phyloP scores from a whole-genome alignment of 1,139 yeast genomes.

The Insectozyma bohioensis region DNA sequence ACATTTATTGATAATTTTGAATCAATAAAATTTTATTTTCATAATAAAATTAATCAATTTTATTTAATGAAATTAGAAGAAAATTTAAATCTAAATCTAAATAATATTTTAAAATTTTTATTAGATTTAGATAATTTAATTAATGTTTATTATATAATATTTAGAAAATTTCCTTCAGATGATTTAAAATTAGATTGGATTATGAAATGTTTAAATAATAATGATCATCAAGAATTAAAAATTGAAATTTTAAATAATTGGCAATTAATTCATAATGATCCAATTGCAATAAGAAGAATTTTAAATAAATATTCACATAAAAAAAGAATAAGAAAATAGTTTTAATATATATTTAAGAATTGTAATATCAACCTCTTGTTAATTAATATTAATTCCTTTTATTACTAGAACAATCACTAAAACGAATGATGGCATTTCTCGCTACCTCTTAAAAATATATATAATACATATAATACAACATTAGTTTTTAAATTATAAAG shows the following conservation, averaged over 20 bases:
- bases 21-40: conserved; percentile 8
- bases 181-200: conserved; percentile 11
- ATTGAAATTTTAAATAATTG: conserved; percentile 8
- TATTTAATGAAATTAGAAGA: conserved; percentile 8
- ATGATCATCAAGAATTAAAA: conserved; percentile 5
- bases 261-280: conserved; percentile 10
- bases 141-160: conserved; percentile 8
- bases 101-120: conserved; percentile 6
- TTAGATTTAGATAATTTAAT: conserved; percentile 9
- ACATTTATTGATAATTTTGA: conserved; percentile 10
- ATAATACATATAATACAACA: too few species aligned
- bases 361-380: too few species aligned
- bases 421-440: too few species aligned
- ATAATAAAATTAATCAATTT: conserved; percentile 5
- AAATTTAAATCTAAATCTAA: conserved; percentile 2
- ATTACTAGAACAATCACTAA: too few species aligned
- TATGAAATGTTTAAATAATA: conserved; percentile 7
- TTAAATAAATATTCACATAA: conserved; percentile 5
- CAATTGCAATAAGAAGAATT: conserved; percentile 8
- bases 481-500: too few species aligned
- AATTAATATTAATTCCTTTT: too few species aligned
- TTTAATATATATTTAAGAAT: too few species aligned
- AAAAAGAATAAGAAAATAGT: too few species aligned
- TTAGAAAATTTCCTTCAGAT: conserved; percentile 6
- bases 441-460: too few species aligned